These are phyloP conservation scores for Rhizopus sp. DNA, from an alignment of 371 early-diverging fungal genomes.

Conservation along the genomic window DNA sequence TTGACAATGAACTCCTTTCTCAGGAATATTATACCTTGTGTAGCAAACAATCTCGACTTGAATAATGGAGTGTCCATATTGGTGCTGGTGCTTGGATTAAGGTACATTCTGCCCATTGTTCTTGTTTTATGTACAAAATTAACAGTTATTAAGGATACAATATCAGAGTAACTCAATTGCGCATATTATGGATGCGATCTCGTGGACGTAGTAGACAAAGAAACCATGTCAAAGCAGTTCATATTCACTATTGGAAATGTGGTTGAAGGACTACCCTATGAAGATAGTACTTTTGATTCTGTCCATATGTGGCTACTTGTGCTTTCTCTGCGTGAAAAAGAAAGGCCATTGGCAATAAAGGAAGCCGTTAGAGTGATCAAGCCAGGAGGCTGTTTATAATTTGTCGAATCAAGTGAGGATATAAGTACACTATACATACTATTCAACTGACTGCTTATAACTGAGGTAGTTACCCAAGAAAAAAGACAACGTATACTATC, in stretches of 20 bases:
- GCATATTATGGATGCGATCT: conserved; percentile 32
- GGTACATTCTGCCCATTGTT: conserved; percentile 1
- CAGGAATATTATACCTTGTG: conserved; percentile 10
- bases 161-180: conserved; percentile 31
- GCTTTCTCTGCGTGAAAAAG: conserved; percentile 6
- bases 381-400: conserved; percentile 10
- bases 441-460: neutral
- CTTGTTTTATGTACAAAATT: no score
- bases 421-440: no score
- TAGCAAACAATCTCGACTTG: conserved; percentile 2
- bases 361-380: conserved; percentile 8
- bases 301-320: conserved; percentile 8
- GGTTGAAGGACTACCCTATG: conserved; percentile 1
- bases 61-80: conserved; percentile 2
- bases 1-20: neutral
- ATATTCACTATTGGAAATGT: conserved; percentile 9
- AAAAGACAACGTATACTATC: neutral
- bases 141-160: conserved; percentile 25
- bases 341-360: conserved; percentile 7
- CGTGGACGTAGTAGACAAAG: conserved; percentile 7
- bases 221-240: neutral
- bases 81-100: conserved; percentile 24
- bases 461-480: neutral
- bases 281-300: conserved; percentile 12
- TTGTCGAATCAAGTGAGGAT: neutral